Conservation (phyloP, 768 basidiomycete species). For the Agaricus subrufescens region DNA sequence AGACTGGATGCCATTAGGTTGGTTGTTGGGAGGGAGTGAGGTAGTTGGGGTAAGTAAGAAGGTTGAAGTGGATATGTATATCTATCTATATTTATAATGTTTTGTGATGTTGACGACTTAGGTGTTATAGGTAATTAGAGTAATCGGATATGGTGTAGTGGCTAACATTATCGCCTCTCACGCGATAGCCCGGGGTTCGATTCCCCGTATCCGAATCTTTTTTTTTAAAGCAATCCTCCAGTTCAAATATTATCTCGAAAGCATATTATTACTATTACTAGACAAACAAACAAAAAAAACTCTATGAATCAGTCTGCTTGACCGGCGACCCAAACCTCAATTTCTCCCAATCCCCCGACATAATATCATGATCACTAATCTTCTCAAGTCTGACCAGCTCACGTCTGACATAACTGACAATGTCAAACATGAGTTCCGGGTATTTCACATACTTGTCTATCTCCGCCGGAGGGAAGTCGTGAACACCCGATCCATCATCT, state of each 20-base stretch:
- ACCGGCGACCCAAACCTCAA: constrained; percentile 31
- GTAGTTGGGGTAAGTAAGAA: background rate
- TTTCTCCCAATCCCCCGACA: constrained; percentile 29
- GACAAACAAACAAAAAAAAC: background rate
- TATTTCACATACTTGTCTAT: constrained; percentile 68
- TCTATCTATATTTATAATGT: too few species aligned
- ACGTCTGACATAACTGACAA: constrained; percentile 66
- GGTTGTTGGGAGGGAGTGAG: background rate
- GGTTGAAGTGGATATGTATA: too few species aligned
- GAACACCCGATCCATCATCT: constrained; percentile 70
- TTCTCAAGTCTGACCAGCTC: constrained; percentile 69
- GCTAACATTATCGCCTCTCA: constrained; percentile 20
- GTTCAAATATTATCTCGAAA: background rate
- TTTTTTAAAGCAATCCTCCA: background rate
- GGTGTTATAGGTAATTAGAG: background rate
- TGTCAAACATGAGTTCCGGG: constrained; percentile 66
- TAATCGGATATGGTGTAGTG: constrained; percentile 19
- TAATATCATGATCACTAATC: constrained; percentile 39
- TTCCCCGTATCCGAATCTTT: constrained; percentile 11
- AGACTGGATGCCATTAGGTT: constrained; percentile 73
- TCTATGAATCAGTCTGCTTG: background rate
- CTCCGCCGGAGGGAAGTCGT: constrained; percentile 59
- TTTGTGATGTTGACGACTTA: background rate
- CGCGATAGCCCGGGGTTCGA: constrained; percentile 13
- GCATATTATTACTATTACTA: background rate